These are phyloP conservation scores for Colletotrichum agaves DNA, from an alignment of 2,329 filamentous ascomycete species.

Conservation along the genomic window DNA sequence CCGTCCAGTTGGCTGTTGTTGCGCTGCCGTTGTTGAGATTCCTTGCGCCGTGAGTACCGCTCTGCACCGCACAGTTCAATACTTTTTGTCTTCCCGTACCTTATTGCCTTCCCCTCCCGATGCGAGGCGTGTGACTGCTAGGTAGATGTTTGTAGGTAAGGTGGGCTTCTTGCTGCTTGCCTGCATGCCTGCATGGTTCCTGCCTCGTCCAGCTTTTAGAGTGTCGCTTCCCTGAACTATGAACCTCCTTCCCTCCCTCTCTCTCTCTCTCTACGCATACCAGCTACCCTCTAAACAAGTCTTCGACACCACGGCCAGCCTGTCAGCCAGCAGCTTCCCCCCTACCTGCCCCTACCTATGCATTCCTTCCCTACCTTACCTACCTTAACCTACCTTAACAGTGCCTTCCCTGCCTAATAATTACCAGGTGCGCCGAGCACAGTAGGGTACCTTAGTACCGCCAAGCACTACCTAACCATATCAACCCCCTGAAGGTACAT, in stretches of 20 bases:
- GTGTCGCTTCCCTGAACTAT: not conserved
- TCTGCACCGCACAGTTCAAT: not conserved
- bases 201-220: constrained; percentile 2
- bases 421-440: not conserved
- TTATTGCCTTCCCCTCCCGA: too few species aligned
- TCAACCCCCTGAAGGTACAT: not conserved
- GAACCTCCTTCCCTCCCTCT: not conserved
- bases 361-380: not conserved
- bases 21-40: not conserved
- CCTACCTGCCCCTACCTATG: constrained; percentile 6
- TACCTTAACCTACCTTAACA: not conserved
- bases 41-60: too few species aligned
- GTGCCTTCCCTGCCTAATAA: constrained; percentile 6
- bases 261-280: too few species aligned
- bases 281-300: too few species aligned
- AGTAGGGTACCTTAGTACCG: not conserved
- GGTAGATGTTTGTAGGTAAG: not conserved
- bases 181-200: not conserved
- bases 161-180: not conserved
- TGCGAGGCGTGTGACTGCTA: not conserved
- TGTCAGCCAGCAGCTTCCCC: not conserved
- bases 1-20: constrained; percentile 11
- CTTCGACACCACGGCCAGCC: not conserved
- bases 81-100: not conserved
- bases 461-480: not conserved